phyloP scores from a whole-genome alignment of 495 filamentous ascomycete species.

The Lasiosphaeriaceae sp. region DNA sequence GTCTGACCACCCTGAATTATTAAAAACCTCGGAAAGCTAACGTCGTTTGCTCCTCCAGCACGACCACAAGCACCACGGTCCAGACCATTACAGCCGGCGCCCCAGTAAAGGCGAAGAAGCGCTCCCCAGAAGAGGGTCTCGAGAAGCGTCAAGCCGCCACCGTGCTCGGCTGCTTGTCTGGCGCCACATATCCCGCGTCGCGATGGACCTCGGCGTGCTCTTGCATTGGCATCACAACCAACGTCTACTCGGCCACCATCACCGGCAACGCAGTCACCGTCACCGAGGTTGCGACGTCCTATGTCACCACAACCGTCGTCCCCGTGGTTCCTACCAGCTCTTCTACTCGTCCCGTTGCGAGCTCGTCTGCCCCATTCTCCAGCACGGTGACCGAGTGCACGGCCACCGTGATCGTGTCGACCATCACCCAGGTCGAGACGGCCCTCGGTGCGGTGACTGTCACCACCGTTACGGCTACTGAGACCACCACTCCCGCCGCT shows the following conservation, averaged over 20 bases:
- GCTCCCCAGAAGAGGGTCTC: too few relatives aligned
- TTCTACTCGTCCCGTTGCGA: background rate
- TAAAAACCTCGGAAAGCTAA: background rate
- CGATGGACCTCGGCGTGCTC: background rate
- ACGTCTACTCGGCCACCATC: background rate
- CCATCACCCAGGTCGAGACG: background rate
- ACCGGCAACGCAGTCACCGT: background rate
- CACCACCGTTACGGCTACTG: background rate
- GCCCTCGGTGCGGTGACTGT: background rate
- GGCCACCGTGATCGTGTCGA: background rate
- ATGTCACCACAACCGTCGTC: background rate
- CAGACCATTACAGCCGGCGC: background rate
- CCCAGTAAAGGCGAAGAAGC: background rate
- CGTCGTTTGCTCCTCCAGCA: background rate
- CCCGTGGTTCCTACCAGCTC: background rate
- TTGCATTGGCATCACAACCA: background rate
- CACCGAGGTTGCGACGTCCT: background rate
- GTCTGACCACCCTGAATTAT: too few relatives aligned
- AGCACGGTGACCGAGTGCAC: background rate
- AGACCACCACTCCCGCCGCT: background rate
- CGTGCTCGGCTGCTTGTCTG: background rate
- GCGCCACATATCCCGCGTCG: background rate
- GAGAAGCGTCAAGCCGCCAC: too few relatives aligned
- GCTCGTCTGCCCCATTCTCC: background rate
- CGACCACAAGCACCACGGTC: background rate